Base-by-base conservation (phyloP, 1,139 yeast genomes). In the Geotrichum bryndzae region DNA sequence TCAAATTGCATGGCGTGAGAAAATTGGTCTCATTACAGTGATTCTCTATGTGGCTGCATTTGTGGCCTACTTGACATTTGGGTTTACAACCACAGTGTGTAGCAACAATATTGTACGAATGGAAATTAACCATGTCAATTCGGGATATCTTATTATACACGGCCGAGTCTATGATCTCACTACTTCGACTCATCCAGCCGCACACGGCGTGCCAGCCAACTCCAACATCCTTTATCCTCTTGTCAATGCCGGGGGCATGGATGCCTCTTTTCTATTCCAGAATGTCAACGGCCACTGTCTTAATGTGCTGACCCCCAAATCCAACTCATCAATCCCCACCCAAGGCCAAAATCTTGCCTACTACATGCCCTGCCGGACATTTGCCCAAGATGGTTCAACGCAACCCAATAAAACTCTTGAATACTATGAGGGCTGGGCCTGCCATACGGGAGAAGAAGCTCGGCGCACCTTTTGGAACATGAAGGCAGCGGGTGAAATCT, bases 1-100 rank as follows among this genome's bases (percentile, higher is more conserved):
- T 68, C 96, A 88, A 72, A 82, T 84, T 76, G 97, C 97, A 0
- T 91, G 97, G 97, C 81, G 97, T 72, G 97, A 91, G 73, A 91
- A 91, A 72, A 84, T 90, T 55, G 97, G 88, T 0, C 78, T 90
- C 60, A 77, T 90, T 54, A 80, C 90, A 1, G 79, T 90, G 61
- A 89, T 91, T 67, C 68, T 84, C 22, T 81, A 82, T 66, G 73
- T 88, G 61, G 96, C 94, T 57, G 82, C 86, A 0, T 72, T 86
- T 61, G 86, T 90, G 59, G 96, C 94, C 1, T 89, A 81, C 71
- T 78, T 90, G 68, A 88, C 96, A 2, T 89, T 90, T 75, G 97
- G 96, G 1, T 88, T 91, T 73, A 88, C 94, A 25, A 82, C 80
- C 68, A 81, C 92, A 1, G 90, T 90, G 31, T 90, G 97, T 74